Base-by-base conservation (phyloP, 768 basidiomycete genomes). In the Pholiota microspora region DNA sequence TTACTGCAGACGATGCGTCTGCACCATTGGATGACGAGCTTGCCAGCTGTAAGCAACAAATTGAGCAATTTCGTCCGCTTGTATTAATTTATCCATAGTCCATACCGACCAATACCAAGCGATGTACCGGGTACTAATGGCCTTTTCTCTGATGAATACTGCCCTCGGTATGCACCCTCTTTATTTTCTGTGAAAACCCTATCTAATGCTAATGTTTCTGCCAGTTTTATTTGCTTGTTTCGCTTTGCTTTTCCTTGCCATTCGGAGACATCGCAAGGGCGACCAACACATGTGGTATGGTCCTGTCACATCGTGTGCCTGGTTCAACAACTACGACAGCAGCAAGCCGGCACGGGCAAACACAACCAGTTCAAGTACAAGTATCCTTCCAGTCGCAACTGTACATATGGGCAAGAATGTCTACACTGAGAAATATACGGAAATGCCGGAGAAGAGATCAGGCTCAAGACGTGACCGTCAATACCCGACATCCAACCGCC, bases 31-130 rank as follows among this genome's bases (percentile, higher is more conserved):
- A 87, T 36, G 78, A 83, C 25, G 71, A 76, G 27, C 69, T 82
- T 53, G 81, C 86, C 51, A 82, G 78, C 59, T 91, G 89, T 91
- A 64, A 72, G 88, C 77, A 34, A 27, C 34, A 34, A 25, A 48
- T 46, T 6, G 23, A 32, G 28, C 38, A 10, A n/a, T 34, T n/a
- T 47, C 32, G 40, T 40, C 16, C 25, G 28, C 34, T 27, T 8
- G 24, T 51, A 56, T 46, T 55, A 54, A 47, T 32, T 38, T 51
- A 34, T 27, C 7, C 16, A 15, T 62, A 92, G 91, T 92, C 71
- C 84, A 88, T 53, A 92, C 89, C 21, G 87, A 90, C 62, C 88
- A 88, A 56, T 93, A 87, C 67, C 91, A 91, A 60, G 89, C 90
- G n/a, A 91, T 92, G 75, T 92, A 92, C 67, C 83, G 85, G 25